Evolutionary conservation across 208 protist genomes (phyloP).

Genomic region (Trypanosoma congolense): DNA sequence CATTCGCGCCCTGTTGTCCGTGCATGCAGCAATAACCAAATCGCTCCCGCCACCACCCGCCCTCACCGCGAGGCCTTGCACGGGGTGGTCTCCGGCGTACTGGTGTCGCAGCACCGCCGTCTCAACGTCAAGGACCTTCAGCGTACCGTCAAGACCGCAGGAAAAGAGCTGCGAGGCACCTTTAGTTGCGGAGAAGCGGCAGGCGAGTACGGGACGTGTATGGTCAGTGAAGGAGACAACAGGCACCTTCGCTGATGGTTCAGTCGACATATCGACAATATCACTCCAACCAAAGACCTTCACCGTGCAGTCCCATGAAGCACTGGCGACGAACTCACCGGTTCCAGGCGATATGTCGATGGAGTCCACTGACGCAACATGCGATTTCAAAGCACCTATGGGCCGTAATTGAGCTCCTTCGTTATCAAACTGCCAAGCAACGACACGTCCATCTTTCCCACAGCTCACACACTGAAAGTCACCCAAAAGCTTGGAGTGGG

Average conservation of each 20-base stretch:
- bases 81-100: slow-evolving; percentile 60
- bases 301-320: slow-evolving; percentile 78
- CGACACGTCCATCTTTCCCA: slow-evolving; percentile 75
- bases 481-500: slow-evolving; percentile 11
- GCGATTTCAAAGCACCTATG: slow-evolving; percentile 46
- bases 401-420: slow-evolving; percentile 30
- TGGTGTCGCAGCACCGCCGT: slow-evolving; percentile 35
- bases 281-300: slow-evolving; percentile 66
- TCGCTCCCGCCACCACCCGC: slow-evolving; percentile 33
- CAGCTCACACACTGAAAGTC: slow-evolving; percentile 63
- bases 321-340: slow-evolving; percentile 51
- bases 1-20: slow-evolving; percentile 76
- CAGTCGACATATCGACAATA: slow-evolving; percentile 32
- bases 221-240: slow-evolving; percentile 76
- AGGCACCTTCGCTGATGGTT: slow-evolving; percentile 55
- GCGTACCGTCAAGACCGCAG: slow-evolving; percentile 61
- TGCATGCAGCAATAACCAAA: slow-evolving; percentile 67
- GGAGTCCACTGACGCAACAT: slow-evolving; percentile 64
- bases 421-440: slow-evolving; percentile 54
- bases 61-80: slow-evolving; percentile 56
- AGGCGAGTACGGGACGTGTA: slow-evolving; percentile 64
- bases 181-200: slow-evolving; percentile 53
- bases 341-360: slow-evolving; percentile 52
- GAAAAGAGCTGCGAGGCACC: slow-evolving; percentile 48
- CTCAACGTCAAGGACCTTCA: slow-evolving; percentile 65